phyloP scores from a whole-genome alignment of 1,139 yeast genomes.

The Suhomyces guaymorum region DNA sequence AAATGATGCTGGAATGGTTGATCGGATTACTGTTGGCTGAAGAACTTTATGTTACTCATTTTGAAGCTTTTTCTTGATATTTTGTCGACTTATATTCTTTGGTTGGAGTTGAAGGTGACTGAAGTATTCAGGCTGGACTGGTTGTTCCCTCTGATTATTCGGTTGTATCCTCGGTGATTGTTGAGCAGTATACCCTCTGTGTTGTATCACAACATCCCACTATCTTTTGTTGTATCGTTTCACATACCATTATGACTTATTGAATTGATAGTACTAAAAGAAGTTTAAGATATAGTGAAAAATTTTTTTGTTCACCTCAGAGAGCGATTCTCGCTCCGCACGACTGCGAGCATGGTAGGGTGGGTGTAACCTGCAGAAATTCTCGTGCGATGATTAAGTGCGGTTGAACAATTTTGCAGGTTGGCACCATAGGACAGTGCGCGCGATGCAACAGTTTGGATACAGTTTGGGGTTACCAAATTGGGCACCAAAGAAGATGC shows the following conservation, averaged over 20 bases:
- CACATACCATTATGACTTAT: constrained; percentile 28
- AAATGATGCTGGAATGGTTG: no score
- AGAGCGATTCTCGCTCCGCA: constrained; percentile 9
- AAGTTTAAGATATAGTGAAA: constrained; percentile 16
- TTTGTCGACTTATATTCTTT: no score
- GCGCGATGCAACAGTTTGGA: no score
- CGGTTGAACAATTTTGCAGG: constrained; percentile 5
- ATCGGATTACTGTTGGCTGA: no score
- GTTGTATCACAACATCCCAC: background rate
- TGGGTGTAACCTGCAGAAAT: constrained; percentile 6
- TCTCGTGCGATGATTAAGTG: no score
- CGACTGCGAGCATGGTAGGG: constrained; percentile 6
- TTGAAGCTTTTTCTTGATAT: no score
- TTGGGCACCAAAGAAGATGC: no score
- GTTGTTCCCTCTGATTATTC: no score
- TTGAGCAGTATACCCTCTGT: background rate
- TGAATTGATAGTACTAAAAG: constrained; percentile 19
- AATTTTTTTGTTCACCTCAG: constrained; percentile 16
- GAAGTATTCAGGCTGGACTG: no score
- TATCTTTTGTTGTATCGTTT: background rate
- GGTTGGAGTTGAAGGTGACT: no score
- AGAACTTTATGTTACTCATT: no score
- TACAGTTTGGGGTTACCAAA: no score
- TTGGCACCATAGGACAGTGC: constrained; percentile 1
- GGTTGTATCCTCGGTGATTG: background rate